Evolutionary conservation across 2,329 filamentous ascomycete species (phyloP), one percentile per base, ranked within the genome.

Genomic region (Drechmeria coniospora): DNA sequence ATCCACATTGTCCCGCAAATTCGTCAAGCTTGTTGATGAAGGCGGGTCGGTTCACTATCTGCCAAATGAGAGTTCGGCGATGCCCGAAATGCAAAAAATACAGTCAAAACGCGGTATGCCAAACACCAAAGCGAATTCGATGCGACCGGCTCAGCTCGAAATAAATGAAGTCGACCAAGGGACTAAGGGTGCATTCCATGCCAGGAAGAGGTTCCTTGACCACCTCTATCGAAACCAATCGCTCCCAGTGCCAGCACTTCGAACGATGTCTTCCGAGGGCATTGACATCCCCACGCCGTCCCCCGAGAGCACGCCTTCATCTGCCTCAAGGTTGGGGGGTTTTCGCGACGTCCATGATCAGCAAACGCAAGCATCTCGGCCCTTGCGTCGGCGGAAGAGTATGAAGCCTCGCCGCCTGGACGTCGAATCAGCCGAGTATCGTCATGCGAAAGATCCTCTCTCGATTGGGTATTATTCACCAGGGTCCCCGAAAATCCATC

Each of bases 101-200:
- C 19, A 5, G 11, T 4, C 8, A 6, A 15, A 12, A 6, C n/a
- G n/a, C 8, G 12, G 21, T 5, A 5, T 8, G 9, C 14, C 12
- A 9, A 17, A 13, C 11, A 12, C 13, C 20, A 19, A 13, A 5
- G 15, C 13, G 14, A 9, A 3, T 5, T 20, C 26, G 11, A 27
- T 23, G 15, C 35, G 67, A 28, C 66, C 65, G 13, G 71, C 70
- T 5, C 68, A 73, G 35, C 49, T 76, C 8, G 71, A 76, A 40
- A 57, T 52, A 17, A 51, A 56, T 7, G 54, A 58, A 19, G 32
- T 42, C 2, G 45, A 51, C 18, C 48, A 46, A 22, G 41, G 44
- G 8, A 45, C 39, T 14, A 46, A 46, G 6, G 43, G 50, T 24
- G 50, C 48, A 8, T 73, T 76, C 34, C 50, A 57, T 27, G 50